These are phyloP conservation scores for Lactifluus piperatus DNA, from an alignment of 768 basidiomycete species.

Conservation along the genomic window DNA sequence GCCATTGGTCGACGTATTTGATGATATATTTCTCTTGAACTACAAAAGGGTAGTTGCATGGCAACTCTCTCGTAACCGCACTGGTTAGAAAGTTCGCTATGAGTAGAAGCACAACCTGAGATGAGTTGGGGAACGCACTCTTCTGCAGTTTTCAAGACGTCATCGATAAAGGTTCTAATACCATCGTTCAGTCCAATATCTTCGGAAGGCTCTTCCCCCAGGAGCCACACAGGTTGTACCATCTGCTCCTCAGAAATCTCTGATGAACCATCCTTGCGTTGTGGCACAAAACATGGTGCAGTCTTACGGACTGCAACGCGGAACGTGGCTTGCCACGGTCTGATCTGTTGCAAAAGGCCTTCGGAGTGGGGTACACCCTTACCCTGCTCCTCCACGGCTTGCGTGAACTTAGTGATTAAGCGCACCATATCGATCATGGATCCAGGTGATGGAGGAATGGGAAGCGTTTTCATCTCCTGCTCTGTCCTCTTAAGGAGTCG, in stretches of 20 bases:
- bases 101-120: neutral
- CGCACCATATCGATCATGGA: conserved; percentile 48
- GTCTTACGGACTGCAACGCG: neutral
- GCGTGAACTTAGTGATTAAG: conserved; percentile 39
- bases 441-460: conserved; percentile 46
- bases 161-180: conserved; percentile 38
- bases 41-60: conserved; percentile 55
- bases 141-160: conserved; percentile 40
- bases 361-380: neutral
- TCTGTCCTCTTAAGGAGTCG: conserved; percentile 35
- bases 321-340: conserved; percentile 1
- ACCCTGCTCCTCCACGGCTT: conserved; percentile 16
- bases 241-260: too few relatives aligned
- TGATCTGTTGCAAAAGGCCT: neutral
- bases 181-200: neutral
- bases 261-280: neutral
- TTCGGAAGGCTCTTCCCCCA: conserved; percentile 19
- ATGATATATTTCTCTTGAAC: conserved; percentile 46
- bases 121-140: conserved; percentile 31
- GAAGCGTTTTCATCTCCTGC: conserved; percentile 28
- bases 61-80: conserved; percentile 62
- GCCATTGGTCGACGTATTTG: conserved; percentile 40
- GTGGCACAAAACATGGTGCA: conserved; percentile 10
- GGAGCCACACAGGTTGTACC: too few relatives aligned
- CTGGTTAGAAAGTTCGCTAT: conserved; percentile 28